Conservation (phyloP, 768 basidiomycete genomes). For the Cubamyces lactineus region DNA sequence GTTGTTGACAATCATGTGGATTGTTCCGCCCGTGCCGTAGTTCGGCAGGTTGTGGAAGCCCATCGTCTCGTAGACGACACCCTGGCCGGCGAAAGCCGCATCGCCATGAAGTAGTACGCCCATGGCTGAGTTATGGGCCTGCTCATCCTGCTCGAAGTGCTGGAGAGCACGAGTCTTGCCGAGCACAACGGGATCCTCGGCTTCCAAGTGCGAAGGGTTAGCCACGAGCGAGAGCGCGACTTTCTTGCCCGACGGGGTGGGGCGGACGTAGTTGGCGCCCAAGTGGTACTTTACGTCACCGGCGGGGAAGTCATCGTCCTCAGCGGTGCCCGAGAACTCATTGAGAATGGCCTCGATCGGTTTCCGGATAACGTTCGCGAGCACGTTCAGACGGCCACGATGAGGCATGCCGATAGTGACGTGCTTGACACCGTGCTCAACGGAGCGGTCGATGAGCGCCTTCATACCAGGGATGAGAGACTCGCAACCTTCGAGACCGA, state of each 20-base stretch:
- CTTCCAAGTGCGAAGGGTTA: constrained; percentile 97
- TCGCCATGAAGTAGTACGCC: constrained; percentile 95
- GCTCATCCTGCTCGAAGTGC: constrained; percentile 88
- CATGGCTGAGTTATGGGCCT: constrained; percentile 86
- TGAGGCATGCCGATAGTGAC: constrained; percentile 99
- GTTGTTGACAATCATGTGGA: constrained; percentile 98
- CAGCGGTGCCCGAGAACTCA: constrained; percentile 82
- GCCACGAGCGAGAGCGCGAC: constrained; percentile 96
- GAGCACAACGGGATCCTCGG: constrained; percentile 96
- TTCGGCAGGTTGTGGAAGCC: constrained; percentile 93
- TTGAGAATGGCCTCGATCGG: constrained; percentile 98
- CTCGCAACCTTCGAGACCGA: constrained; percentile 98
- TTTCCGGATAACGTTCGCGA: constrained; percentile 98
- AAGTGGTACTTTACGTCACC: constrained; percentile 99
- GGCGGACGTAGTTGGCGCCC: constrained; percentile 97
- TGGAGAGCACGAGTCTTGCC: constrained; percentile 97
- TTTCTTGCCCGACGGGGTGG: constrained; percentile 97
- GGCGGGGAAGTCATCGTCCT: constrained; percentile 75
- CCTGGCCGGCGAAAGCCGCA: constrained; percentile 97
- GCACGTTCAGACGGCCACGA: constrained; percentile 95
- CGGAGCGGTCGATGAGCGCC: constrained; percentile 97
- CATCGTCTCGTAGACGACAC: constrained; percentile 99
- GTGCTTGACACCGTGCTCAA: constrained; percentile 93
- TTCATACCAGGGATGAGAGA: constrained; percentile 99
- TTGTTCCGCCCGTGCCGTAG: constrained; percentile 97